Evolutionary conservation across 495 filamentous ascomycete species (phyloP).

Genomic region (Tuber brumale): DNA sequence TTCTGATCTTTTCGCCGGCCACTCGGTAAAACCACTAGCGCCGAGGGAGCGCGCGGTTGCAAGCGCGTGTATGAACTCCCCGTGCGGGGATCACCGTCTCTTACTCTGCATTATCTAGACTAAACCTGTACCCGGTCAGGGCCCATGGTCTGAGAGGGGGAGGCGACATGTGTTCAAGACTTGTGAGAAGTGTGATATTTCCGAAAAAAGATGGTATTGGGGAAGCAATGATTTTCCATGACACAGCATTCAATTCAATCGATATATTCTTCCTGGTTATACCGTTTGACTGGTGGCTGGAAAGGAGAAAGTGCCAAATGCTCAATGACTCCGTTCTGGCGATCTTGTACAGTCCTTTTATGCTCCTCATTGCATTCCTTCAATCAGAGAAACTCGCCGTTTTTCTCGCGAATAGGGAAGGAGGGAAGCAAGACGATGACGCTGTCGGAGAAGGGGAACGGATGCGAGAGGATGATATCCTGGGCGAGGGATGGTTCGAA

Average conservation of each 20-base stretch:
- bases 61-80: no score
- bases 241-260: slow-evolving; percentile 73
- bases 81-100: no score
- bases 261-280: slow-evolving; percentile 73
- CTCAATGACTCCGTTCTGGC: slow-evolving; percentile 86
- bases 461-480: slow-evolving; percentile 63
- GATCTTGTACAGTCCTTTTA: slow-evolving; percentile 73
- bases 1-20: no score
- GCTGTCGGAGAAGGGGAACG: slow-evolving; percentile 88
- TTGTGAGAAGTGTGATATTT: no score
- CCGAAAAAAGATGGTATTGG: no score
- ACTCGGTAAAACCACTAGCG: no score
- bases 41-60: no score
- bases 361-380: slow-evolving; percentile 68
- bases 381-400: slow-evolving; percentile 63
- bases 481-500: slow-evolving; percentile 73
- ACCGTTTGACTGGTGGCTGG: slow-evolving; percentile 94
- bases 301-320: slow-evolving; percentile 58
- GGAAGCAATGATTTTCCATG: no score
- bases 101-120: no score
- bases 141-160: no score
- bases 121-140: no score
- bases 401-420: slow-evolving; percentile 64
- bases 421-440: slow-evolving; percentile 87
- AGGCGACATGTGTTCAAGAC: no score